phyloP scores from a whole-genome alignment of 495 filamentous ascomycete species.

The Lophiotrema nucula region DNA sequence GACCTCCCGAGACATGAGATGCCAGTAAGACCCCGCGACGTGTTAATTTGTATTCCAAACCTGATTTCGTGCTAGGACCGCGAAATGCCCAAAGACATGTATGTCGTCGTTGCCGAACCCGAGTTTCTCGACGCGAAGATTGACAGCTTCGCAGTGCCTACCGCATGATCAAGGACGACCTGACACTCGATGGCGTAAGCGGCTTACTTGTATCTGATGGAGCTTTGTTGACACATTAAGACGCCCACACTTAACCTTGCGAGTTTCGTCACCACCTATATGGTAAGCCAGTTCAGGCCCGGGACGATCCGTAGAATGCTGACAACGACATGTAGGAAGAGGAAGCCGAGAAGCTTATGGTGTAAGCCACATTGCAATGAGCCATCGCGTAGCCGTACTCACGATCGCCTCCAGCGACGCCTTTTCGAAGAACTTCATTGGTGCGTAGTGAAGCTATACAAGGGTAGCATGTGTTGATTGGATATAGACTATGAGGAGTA shows the following conservation, averaged over 20 bases:
- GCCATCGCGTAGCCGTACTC: neutral
- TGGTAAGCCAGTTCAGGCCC: slow-evolving; percentile 52
- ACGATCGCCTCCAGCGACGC: slow-evolving; percentile 55
- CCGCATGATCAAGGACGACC: slow-evolving; percentile 91
- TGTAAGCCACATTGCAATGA: slow-evolving; percentile 1
- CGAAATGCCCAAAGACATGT: slow-evolving; percentile 47
- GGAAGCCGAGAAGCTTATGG: slow-evolving; percentile 87
- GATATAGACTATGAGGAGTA: slow-evolving; percentile 88
- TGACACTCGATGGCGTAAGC: slow-evolving; percentile 78
- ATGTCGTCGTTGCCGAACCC: neutral
- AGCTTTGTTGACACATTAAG: slow-evolving; percentile 34
- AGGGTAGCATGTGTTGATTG: neutral
- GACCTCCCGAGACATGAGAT: slow-evolving; percentile 80
- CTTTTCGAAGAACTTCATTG: slow-evolving; percentile 83
- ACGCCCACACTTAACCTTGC: slow-evolving; percentile 54
- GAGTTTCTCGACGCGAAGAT: neutral
- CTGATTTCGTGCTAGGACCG: slow-evolving; percentile 42
- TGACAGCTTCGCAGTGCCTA: slow-evolving; percentile 55
- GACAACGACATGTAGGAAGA: slow-evolving; percentile 60
- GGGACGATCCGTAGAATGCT: slow-evolving; percentile 1
- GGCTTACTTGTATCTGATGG: slow-evolving; percentile 70
- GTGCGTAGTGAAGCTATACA: slow-evolving; percentile 9
- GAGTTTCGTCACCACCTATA: slow-evolving; percentile 83
- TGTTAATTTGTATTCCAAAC: neutral
- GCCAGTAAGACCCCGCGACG: slow-evolving; percentile 51